Base-by-base conservation (phyloP, 768 basidiomycete genomes). In the Suillus decipiens region DNA sequence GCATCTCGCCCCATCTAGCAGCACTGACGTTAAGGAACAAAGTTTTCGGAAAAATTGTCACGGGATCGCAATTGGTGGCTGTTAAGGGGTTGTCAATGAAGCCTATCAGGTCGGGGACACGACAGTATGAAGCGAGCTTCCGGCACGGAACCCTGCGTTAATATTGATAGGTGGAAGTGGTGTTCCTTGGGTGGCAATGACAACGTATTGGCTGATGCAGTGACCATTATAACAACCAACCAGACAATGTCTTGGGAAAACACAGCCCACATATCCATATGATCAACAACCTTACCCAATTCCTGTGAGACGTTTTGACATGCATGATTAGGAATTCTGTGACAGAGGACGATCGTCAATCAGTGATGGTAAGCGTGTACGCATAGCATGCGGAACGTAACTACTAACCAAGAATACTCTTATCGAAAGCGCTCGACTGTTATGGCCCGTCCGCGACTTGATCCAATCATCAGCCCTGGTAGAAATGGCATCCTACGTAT, bases 21-120 rank as follows among this genome's bases (percentile, higher is more conserved):
- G 28, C 51, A 51, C 51, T 24, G 15, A 56, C 37, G 36, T 37
- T 8, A 56, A 56, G 36, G 37, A 56, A 24, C 55, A 24, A 56
- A 15, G 55, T 24, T 17, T 39, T 11, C 1, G 1, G 22, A 19
- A 9, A 12, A 3, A 53, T 6, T 31, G 17, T 11, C 17, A 51
- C 19, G 24, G 15, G 5, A 28, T 31, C 28, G 17, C 28, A 33
- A n/a, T 12, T 39, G 1, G 37, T 39, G 15, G 24, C 37, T 28
- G 28, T 28, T 28, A 3, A 28, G 28, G 28, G 28, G 28, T 28
- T 28, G 28, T 28, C 28, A 28, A 28, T 28, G 28, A 28, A 28
- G 28, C 28, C 1, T 28, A 28, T 28, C 28, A 28, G 28, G 28
- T 28, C 28, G 28, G 28, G 28, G 28, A 28, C 28, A 28, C 28